Conservation (phyloP, 495 filamentous ascomycete genomes). For the Talaromyces liani region DNA sequence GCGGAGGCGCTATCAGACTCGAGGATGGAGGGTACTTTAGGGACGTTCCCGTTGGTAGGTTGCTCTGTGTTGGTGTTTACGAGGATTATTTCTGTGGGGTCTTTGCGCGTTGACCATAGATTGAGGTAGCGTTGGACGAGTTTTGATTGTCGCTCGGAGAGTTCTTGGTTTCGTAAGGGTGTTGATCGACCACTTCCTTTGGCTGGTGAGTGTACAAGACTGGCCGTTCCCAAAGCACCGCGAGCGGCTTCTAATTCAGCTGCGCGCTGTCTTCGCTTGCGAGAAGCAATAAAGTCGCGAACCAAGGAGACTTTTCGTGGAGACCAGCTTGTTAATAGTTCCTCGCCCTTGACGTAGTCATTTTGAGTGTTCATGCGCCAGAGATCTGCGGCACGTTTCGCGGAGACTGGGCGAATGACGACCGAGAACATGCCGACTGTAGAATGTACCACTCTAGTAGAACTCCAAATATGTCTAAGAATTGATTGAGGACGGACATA, state of each 20-base stretch:
- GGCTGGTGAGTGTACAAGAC: constrained; percentile 26
- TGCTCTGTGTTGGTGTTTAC: constrained; percentile 69
- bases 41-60: constrained; percentile 58
- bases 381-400: constrained; percentile 84
- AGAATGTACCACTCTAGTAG: constrained; percentile 77
- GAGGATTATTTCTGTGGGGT: constrained; percentile 65
- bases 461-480: constrained; percentile 82
- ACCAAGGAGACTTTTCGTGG: constrained; percentile 85
- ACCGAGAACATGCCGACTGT: constrained; percentile 79
- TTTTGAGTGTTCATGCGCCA: constrained; percentile 96
- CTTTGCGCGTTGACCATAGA: constrained; percentile 72
- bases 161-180: constrained; percentile 35
- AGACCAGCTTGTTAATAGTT: constrained; percentile 72
- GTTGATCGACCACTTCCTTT: constrained; percentile 32
- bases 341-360: constrained; percentile 92
- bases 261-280: constrained; percentile 60
- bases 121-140: constrained; percentile 65
- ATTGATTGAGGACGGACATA: constrained; percentile 79
- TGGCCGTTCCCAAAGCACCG: constrained; percentile 49
- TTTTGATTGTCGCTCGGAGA: constrained; percentile 44
- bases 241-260: constrained; percentile 77
- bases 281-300: constrained; percentile 65
- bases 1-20: constrained; percentile 18
- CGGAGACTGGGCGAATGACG: constrained; percentile 75
- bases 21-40: constrained; percentile 17